Conservation (phyloP, 164 flowering plant species). For the Kingdonia uniflora region DNA sequence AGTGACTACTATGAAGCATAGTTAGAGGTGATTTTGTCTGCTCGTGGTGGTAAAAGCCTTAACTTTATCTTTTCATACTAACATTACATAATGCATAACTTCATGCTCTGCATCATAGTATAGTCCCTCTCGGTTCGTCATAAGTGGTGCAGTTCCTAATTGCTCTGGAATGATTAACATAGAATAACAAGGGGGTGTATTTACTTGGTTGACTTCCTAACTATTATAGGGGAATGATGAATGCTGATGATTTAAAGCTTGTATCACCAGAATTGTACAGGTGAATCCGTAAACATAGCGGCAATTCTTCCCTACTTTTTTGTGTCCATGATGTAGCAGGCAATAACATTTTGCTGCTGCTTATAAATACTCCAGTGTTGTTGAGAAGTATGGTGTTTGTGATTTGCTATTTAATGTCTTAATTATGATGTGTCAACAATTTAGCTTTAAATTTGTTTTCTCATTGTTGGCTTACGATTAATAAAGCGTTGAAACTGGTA, state of each 20-base stretch:
- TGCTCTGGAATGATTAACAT: conserved; percentile 5
- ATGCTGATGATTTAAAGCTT: conserved; percentile 3
- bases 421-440: no score
- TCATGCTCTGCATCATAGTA: not conserved
- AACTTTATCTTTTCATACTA: no score
- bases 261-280: conserved; percentile 15
- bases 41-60: not conserved
- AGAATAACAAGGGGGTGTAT: conserved; percentile 1
- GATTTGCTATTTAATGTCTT: no score
- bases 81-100: conserved; percentile 16
- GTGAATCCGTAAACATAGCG: not conserved
- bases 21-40: conserved; percentile 4
- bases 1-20: conserved; percentile 40
- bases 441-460: no score
- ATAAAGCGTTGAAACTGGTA: no score
- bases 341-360: not conserved
- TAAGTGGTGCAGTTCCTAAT: conserved; percentile 16
- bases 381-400: no score
- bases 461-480: no score
- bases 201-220: conserved; percentile 9
- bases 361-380: no score
- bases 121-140: no score
- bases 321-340: not conserved
- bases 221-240: not conserved
- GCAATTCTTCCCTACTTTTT: not conserved